phyloP scores from a whole-genome alignment of 2,329 filamentous ascomycete genomes.

The Curvularia sp. region DNA sequence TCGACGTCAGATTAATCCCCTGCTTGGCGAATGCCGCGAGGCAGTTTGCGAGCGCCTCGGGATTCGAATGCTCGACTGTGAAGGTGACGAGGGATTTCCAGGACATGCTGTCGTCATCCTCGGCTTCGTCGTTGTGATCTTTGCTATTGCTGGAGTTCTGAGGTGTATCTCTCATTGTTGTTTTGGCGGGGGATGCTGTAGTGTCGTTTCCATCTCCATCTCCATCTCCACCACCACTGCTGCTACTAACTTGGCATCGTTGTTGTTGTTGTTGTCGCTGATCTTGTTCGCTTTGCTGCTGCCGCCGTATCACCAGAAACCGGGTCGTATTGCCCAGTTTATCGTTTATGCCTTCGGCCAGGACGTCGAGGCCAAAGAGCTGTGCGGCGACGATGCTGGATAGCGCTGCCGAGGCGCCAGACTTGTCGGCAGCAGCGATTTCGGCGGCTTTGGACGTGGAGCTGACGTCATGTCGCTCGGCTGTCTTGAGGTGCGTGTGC shows the following conservation, averaged over 20 bases:
- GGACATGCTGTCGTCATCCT: background rate
- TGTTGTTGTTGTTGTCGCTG: background rate
- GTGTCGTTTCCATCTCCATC: no score
- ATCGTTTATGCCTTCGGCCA: conserved; percentile 76
- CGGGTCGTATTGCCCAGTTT: conserved; percentile 77
- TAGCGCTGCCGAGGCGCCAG: conserved; percentile 75
- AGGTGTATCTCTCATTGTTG: no score
- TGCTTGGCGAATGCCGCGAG: conserved; percentile 78
- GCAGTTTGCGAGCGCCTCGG: conserved; percentile 83
- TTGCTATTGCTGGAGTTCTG: no score
- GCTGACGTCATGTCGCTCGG: conserved; percentile 82
- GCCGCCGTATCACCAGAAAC: conserved; percentile 62
- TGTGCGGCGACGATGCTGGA: conserved; percentile 76
- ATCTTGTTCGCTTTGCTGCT: no score
- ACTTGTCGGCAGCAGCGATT: conserved; percentile 68
- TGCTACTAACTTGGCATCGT: background rate
- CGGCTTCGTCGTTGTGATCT: no score
- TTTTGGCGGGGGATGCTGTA: no score
- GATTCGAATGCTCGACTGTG: conserved; percentile 76
- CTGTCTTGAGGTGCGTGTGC: conserved; percentile 69
- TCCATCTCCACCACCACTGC: no score
- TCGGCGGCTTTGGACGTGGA: conserved; percentile 87
- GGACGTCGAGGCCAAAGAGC: conserved; percentile 70
- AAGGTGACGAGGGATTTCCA: conserved; percentile 80
- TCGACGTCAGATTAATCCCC: conserved; percentile 84